Evolutionary conservation across 2,329 filamentous ascomycete genomes (phyloP), one percentile per base, ranked within the genome.

Genomic region (Exophiala lecanii-corni): DNA sequence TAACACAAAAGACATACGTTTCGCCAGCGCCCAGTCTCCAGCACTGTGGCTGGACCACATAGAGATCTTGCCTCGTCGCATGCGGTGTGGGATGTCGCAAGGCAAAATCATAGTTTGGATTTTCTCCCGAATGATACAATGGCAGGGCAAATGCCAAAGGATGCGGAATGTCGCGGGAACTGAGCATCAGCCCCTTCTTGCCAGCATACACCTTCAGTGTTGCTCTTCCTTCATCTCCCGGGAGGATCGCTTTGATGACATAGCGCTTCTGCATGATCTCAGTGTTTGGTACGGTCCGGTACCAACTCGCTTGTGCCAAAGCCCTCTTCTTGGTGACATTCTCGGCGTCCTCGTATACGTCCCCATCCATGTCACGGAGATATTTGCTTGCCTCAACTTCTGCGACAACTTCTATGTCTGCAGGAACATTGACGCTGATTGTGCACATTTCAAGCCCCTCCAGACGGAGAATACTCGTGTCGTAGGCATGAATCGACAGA

Each of bases 1-100:
- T 86, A 48, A 98, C 85, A 40, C 86, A 86, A 64, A 98, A 98
- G 19, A 98, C 91, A 60, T 96, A 98, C 0, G 92, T 98, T 62
- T 98, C 97, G 70, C 97, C 96, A 43, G 94, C 74, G 1, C 88
- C 89, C 19, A 98, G 73, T 18, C 82, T 80, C 53, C 84, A 78
- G 62, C 92, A 98, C 64, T 98, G 94, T 1, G 94, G 92, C 61
- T 97, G 92, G 33, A 89, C 86, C 51, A 98, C 86, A 64, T 98
- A 98, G 45, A 98, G 82, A 62, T 98, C 92, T 64, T 98, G 89
- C 31, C 91, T 81, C 60, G 95, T 89, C n/a, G 92, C 92, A 63
- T 98, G 92, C 6, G 92, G 92, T 2, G 92, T 98, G 5, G 94
- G 94, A 62, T 98, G 92, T 3, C 92, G 81, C 28, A 84, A 84